Evolutionary conservation across 2,329 filamentous ascomycete genomes (phyloP), one percentile per base, ranked within the genome.

Genomic region (Phialocephala sp.): DNA sequence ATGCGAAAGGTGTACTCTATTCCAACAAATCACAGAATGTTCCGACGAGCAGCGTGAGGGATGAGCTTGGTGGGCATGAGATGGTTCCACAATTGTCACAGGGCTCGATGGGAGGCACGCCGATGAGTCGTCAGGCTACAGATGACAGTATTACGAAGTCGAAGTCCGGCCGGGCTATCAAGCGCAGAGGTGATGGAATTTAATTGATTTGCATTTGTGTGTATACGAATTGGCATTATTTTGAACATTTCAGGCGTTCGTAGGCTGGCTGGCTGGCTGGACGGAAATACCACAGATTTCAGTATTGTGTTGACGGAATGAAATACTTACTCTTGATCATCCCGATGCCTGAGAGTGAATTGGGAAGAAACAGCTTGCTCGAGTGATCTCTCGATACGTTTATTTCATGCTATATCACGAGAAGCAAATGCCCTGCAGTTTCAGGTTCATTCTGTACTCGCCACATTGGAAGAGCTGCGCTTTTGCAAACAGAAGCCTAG

Each of bases 71-170:
- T 50, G 70, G 67, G 14, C 67, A 64, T 24, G 52, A 63, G 36
- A 71, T 71, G 65, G 55, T 50, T 8, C 66, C 64, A 22, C 66
- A 71, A 43, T 59, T 61, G n/a, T 66, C 65, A 11, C 60, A 61
- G 47, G 64, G 64, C 12, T 61, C 66, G 27, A 60, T 65, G 41
- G 66, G 65, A 43, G 62, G 66, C 18, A 63, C 55, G 41, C 50
- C 59, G 35, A 68, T 63, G 58, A 61, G 61, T 27, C 52, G 59
- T 15, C 60, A 64, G 20, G 66, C 64, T 35, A 64, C 67, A 22
- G 64, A 66, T 57, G 65, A 69, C 27, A 62, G 62, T 39, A 62
- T 60, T 4, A 59, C 43, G 27, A 52, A 54, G 45, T 8, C n/a
- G 12, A 50, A 35, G 50, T 54, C 50, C 32, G 22, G 22, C 4